Evolutionary conservation across 768 basidiomycete genomes (phyloP), one percentile per base, ranked within the genome.

Genomic region (Podaxis pistillaris): DNA sequence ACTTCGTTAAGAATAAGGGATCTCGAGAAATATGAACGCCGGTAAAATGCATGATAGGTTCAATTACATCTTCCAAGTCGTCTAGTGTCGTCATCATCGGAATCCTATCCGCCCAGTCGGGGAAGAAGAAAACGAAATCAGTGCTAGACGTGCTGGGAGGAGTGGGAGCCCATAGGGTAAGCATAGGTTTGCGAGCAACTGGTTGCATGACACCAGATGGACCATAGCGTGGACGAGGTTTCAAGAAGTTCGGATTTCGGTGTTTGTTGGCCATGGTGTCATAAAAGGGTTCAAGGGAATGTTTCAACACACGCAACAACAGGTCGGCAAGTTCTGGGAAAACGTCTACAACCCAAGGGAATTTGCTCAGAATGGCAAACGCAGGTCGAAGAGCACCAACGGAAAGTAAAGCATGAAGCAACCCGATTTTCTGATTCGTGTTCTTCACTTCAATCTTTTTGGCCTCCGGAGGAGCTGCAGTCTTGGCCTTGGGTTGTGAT

Each of bases 91-190:
- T 74, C 70, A 89, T 89, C 33, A 86, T 67, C 4, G 91, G 92
- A 33, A 96, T 77, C 54, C 82, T 81, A 50, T 89, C 83, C 13
- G 76, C 72, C 95, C 95, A 98, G 60, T 87, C 80, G 12, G 93
- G 90, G 72, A 89, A 96, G 81, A 97, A 98, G 80, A 93, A 97
- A 4, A 93, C 84, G 68, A 93, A 96, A 56, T 89, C 86, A n/a
- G 81, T 82, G 2, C 79, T 81, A 58, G 78, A 83, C 22, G 93
- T 95, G 67, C 85, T 83, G 0, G 92, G 90, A 26, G 96, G 95
- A 12, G 85, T 83, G 2, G 96, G 96, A 1, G 91, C 89, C 73
- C 83, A 83, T 3, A 90, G 74, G 0, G 93, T 92, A n/a, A 94
- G 78, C 3, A 84, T 71, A 0, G 85, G 78, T 68, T 90, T 93